Base-by-base conservation (phyloP, 1,284 basidiomycete species). In the Entoloma clypeatum region DNA sequence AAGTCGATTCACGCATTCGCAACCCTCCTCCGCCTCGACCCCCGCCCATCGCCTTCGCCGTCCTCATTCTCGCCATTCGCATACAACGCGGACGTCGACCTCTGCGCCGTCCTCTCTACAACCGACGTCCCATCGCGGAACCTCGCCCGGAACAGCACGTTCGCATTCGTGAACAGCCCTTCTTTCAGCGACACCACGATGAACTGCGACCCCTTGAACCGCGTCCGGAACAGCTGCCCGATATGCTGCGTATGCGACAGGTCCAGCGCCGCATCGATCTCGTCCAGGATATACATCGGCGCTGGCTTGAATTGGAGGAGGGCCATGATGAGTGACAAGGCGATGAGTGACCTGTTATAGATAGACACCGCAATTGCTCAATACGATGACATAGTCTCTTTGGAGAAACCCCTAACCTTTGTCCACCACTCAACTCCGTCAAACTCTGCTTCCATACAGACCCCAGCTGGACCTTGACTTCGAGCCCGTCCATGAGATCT, bases 231-330 rank as follows among this genome's bases (percentile, higher is more conserved):
- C 11, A 98, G 78, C 55, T 94, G 92, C 17, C 95, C 95, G 48
- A 99, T 97, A 64, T 98, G 92, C 58, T 96, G 87, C 6, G 95
- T 98, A 58, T 98, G 94, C 34, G 91, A 93, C 16, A 98, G 70
- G 67, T 99, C 95, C 31, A 97, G 78, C 4, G 94, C 94, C 0
- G 94, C 92, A 64, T 98, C 93, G 54, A 99, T 96, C 68, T 99
- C 96, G 67, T 99, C 96, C 16, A 99, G 77, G 58, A 99, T 98
- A 64, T 99, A 98, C 92, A 99, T 95, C 0, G 93, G 96, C n/a
- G 95, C 94, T 2, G 95, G 93, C 61, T 98, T 97, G 78, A 98
- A 98, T 64, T 98, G 94, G 24, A 99, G 77, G 27, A 99, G 77
- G 0, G 94, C 88, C 93, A 99, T 95, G 72, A 99, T 98, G 36